Conservation (phyloP, 1,139 yeast species). For the Suhomyces bolitotheri region DNA sequence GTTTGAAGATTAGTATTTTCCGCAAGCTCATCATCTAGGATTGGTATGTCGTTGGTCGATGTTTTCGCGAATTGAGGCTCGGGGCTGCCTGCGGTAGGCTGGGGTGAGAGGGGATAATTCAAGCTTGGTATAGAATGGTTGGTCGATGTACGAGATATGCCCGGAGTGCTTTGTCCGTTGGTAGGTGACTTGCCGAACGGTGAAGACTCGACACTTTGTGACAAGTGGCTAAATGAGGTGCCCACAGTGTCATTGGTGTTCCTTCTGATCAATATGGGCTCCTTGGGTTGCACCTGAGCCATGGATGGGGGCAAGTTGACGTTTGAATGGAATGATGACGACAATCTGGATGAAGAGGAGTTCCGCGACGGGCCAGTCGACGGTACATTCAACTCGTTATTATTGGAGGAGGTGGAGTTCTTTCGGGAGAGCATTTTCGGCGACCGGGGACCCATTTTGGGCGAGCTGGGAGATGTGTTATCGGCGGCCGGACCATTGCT, state of each 20-base stretch:
- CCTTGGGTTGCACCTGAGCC: conserved; percentile 66
- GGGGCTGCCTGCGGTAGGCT: conserved; percentile 19
- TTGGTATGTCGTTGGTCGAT: conserved; percentile 17
- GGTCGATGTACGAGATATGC: conserved; percentile 35
- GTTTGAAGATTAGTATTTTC: conserved; percentile 13
- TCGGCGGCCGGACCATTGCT: conserved; percentile 22
- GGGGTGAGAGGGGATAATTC: conserved; percentile 28
- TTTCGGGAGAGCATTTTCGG: conserved; percentile 42
- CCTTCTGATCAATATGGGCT: conserved; percentile 58
- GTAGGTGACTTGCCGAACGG: conserved; percentile 13
- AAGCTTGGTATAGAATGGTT: conserved; percentile 31
- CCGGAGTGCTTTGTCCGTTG: conserved; percentile 11
- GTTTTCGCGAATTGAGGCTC: conserved; percentile 6
- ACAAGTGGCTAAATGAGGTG: conserved; percentile 10
- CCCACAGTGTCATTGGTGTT: conserved; percentile 33
- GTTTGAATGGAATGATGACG: conserved; percentile 13
- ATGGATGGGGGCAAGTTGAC: conserved; percentile 62
- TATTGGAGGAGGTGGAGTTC: conserved; percentile 27
- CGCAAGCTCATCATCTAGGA: conserved; percentile 12
- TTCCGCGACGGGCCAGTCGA: conserved; percentile 16
- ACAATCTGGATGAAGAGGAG: conserved; percentile 14
- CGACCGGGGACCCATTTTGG: conserved; percentile 28
- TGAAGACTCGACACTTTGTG: conserved; percentile 12
- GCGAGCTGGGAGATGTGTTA: conserved; percentile 12
- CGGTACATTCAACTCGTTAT: conserved; percentile 9